Conservation (phyloP, 768 basidiomycete genomes). For the Termitomyces sp. region DNA sequence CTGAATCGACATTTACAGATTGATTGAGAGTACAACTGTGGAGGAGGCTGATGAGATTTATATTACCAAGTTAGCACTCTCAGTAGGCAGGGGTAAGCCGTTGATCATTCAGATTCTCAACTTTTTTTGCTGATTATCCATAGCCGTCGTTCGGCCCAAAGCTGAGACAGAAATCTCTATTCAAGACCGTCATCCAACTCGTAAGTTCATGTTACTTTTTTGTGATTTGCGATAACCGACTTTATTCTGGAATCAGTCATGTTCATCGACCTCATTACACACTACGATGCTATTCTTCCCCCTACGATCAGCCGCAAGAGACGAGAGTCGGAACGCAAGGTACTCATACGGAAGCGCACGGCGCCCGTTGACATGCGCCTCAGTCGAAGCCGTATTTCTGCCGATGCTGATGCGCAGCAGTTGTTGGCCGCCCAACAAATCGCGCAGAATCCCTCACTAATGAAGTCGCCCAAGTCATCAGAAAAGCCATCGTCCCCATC, state of each 20-base stretch:
- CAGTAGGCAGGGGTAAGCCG: constrained; percentile 75
- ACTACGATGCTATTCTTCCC: constrained; percentile 71
- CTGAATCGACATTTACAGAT: constrained; percentile 28
- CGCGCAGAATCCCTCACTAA: constrained; percentile 45
- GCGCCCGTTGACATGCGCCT: constrained; percentile 85
- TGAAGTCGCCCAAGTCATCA: constrained; percentile 28
- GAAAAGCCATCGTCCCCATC: constrained; percentile 23
- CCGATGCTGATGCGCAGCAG: constrained; percentile 63
- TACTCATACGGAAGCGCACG: constrained; percentile 82
- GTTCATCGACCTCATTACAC: constrained; percentile 78
- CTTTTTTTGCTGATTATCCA: not conserved
- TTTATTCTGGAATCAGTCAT: constrained; percentile 42
- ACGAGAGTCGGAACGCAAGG: constrained; percentile 79
- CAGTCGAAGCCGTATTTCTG: constrained; percentile 70
- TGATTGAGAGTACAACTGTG: constrained; percentile 61
- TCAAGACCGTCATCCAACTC: constrained; percentile 82
- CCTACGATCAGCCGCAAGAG: constrained; percentile 81
- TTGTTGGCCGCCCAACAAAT: constrained; percentile 66
- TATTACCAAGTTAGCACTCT: constrained; percentile 81
- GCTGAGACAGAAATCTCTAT: constrained; percentile 79
- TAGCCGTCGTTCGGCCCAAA: constrained; percentile 80
- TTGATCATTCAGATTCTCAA: not conserved
- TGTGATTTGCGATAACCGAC: not conserved
- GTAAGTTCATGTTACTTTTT: constrained; percentile 31
- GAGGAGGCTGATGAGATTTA: constrained; percentile 79